A percentile compares a stretch with the other conserved stretches of the same genome.
These are phyloP conservation scores for Lizonia empirigonia DNA, from an alignment of 2,329 filamentous ascomycete species.

Conservation along the genomic window DNA sequence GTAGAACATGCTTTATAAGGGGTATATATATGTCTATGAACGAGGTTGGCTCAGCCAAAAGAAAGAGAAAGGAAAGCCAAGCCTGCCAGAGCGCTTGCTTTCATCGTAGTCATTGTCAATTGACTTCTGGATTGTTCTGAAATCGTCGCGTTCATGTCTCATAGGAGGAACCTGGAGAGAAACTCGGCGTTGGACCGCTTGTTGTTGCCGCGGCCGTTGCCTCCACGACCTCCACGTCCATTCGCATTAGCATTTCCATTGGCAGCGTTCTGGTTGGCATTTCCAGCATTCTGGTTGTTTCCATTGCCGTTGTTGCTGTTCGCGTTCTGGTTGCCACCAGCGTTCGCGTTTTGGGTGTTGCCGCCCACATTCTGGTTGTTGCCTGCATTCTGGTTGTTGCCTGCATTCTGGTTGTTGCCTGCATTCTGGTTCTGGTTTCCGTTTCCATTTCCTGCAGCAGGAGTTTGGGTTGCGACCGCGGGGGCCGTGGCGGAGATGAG, in stretches of 20 bases:
- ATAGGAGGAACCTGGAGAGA: conserved; percentile 8
- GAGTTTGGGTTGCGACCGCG: conserved; percentile 4
- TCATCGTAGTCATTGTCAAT: background rate
- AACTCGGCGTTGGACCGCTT: conserved; percentile 9
- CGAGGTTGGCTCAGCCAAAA: conserved; percentile 1
- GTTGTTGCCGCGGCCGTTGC: conserved; percentile 14
- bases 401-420: conserved; percentile 13
- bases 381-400: conserved; percentile 6
- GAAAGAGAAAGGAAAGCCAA: conserved; percentile 4
- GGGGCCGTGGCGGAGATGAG: conserved; percentile 22
- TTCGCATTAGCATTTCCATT: background rate
- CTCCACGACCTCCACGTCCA: conserved; percentile 16
- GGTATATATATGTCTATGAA: conserved; percentile 13
- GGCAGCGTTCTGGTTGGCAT: background rate
- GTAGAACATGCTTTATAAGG: background rate
- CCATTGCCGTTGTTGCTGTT: conserved; percentile 17
- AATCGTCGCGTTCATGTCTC: background rate
- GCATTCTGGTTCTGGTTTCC: conserved; percentile 17
- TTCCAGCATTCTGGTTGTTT: conserved; percentile 11
- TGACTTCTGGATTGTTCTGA: background rate
- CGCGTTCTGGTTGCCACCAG: background rate
- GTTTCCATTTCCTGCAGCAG: conserved; percentile 10
- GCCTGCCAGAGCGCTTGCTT: conserved; percentile 8
- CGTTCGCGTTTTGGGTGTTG: background rate
- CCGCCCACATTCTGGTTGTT: conserved; percentile 12